These are phyloP conservation scores for Blastomyces silverae DNA, from an alignment of 2,329 filamentous ascomycete genomes.

Conservation along the genomic window DNA sequence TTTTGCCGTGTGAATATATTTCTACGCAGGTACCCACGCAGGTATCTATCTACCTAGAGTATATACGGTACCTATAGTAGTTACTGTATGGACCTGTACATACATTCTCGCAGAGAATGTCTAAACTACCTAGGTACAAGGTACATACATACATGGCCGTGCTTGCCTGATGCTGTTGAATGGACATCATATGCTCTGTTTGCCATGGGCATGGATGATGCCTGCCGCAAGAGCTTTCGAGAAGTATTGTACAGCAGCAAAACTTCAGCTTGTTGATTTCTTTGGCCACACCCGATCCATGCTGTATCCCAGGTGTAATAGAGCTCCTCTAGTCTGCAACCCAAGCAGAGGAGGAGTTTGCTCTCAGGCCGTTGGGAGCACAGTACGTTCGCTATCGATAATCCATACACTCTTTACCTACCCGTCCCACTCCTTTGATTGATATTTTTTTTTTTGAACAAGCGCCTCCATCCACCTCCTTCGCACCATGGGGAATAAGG, in stretches of 20 bases:
- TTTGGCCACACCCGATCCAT: neutral
- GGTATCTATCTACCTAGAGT: too few relatives aligned
- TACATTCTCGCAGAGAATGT: neutral
- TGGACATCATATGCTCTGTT: neutral
- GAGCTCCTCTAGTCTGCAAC: neutral
- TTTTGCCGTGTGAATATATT: neutral
- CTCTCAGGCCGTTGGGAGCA: neutral
- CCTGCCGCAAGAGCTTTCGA: neutral
- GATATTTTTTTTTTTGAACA: neutral
- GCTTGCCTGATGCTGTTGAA: neutral
- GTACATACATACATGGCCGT: neutral
- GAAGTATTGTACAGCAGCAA: neutral
- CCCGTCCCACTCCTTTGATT: neutral
- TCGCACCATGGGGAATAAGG: constrained; percentile 32
- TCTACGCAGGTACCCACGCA: too few relatives aligned
- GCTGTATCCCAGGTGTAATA: neutral
- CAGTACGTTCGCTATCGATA: neutral
- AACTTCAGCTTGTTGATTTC: neutral
- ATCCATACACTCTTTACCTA: neutral
- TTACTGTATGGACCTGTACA: too few relatives aligned
- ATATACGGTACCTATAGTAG: too few relatives aligned
- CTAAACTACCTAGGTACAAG: neutral
- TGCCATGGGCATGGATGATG: neutral
- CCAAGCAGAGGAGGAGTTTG: neutral
- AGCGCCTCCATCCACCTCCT: constrained; percentile 1